These are phyloP conservation scores for Phytophthora tentaculata DNA, from an alignment of 352 stramenopile genomes.

Conservation along the genomic window DNA sequence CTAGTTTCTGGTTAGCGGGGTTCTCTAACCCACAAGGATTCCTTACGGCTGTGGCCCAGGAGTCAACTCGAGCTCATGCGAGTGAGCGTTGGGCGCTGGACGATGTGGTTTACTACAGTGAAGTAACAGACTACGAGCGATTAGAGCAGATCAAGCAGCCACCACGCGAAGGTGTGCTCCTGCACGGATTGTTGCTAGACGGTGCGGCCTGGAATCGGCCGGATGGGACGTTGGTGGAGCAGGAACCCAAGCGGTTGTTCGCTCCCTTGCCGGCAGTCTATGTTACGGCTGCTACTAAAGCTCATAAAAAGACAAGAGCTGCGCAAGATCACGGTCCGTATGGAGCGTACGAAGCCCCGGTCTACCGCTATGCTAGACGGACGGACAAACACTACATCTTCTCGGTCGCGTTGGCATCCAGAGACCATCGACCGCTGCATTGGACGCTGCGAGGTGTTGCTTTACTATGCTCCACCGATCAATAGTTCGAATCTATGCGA, in stretches of 20 bases:
- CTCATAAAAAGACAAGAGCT: constrained; percentile 75
- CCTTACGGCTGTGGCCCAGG: constrained; percentile 79
- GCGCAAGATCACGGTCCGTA: constrained; percentile 77
- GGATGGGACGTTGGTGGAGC: constrained; percentile 78
- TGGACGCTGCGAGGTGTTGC: constrained; percentile 81
- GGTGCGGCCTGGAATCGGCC: constrained; percentile 76
- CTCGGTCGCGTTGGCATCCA: constrained; percentile 71
- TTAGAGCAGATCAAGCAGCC: constrained; percentile 81
- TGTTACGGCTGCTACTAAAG: constrained; percentile 77
- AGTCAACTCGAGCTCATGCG: constrained; percentile 70
- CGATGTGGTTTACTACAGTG: constrained; percentile 81
- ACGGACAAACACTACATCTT: constrained; percentile 85
- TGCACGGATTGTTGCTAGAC: constrained; percentile 78
- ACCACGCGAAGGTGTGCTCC: constrained; percentile 73
- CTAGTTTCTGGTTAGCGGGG: constrained; percentile 79
- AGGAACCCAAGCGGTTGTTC: constrained; percentile 81
- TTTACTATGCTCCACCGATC: constrained; percentile 68
- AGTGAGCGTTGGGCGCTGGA: constrained; percentile 82
- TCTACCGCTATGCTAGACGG: constrained; percentile 80
- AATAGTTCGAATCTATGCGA: constrained; percentile 28
- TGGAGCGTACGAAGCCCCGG: constrained; percentile 76
- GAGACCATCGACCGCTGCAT: constrained; percentile 77
- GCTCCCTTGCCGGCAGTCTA: constrained; percentile 77
- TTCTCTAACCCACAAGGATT: constrained; percentile 83
- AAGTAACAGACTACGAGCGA: constrained; percentile 84